Conservation (phyloP, 805 yeast genomes). For the Metschnikowia santaceciliae region DNA sequence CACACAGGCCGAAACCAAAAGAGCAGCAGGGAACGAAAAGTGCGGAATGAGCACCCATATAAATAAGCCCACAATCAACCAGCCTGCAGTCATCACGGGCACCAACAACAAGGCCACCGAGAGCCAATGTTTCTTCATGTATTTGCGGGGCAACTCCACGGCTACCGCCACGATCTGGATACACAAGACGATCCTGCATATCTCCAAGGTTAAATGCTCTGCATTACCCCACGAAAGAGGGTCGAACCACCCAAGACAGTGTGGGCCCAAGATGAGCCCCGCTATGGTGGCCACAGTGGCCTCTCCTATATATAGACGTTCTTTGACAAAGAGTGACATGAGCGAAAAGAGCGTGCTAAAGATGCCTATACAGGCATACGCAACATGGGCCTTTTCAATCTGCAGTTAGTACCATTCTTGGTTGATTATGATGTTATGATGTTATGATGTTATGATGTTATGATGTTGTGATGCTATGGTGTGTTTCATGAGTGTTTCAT, state of each 20-base stretch:
- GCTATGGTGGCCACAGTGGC: conserved; percentile 84
- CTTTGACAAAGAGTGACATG: conserved; percentile 77
- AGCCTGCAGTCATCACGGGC: conserved; percentile 88
- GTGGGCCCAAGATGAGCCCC: conserved; percentile 87
- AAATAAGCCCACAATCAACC: conserved; percentile 79
- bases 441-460: too few species aligned
- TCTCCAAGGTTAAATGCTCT: conserved; percentile 76
- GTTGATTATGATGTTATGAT: too few species aligned
- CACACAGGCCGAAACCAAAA: conserved; percentile 78
- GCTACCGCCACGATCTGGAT: conserved; percentile 93
- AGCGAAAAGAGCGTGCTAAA: conserved; percentile 78
- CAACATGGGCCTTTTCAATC: conserved; percentile 68
- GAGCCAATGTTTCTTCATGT: conserved; percentile 79
- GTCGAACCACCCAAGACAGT: conserved; percentile 75
- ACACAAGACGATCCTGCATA: conserved; percentile 77
- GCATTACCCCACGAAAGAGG: conserved; percentile 85
- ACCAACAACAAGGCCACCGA: conserved; percentile 70
- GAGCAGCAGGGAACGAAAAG: conserved; percentile 64
- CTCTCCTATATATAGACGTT: conserved; percentile 82
- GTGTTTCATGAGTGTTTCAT: too few species aligned
- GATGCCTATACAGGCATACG: conserved; percentile 83
- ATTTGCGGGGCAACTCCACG: conserved; percentile 86
- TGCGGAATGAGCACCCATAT: conserved; percentile 76
- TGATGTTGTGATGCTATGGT: too few species aligned
- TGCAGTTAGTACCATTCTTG: conserved; percentile 13